A percentile compares a stretch with the other conserved stretches of the same genome.
phyloP scores from a whole-genome alignment of 1,284 basidiomycete genomes.

The Irpex rosettiformis region DNA sequence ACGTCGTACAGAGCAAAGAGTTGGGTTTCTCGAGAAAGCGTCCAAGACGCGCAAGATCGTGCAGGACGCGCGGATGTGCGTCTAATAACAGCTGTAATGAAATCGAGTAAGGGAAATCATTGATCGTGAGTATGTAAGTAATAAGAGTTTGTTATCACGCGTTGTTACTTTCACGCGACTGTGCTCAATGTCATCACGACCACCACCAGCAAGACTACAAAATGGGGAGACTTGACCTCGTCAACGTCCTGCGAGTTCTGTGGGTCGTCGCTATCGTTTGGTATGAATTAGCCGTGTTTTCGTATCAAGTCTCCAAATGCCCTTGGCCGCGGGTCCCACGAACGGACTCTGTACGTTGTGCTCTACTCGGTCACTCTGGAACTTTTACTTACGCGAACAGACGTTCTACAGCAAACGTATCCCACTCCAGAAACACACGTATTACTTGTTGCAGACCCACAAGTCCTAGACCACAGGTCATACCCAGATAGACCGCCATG shows the following conservation, averaged over 20 bases:
- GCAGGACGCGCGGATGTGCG: not conserved
- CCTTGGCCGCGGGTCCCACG: constrained; percentile 51
- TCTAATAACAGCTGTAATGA: not conserved
- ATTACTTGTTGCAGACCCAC: constrained; percentile 80
- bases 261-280: constrained; percentile 61
- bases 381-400: constrained; percentile 7
- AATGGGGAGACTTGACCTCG: constrained; percentile 12
- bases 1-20: constrained; percentile 1
- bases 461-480: constrained; percentile 66
- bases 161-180: not conserved
- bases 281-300: constrained; percentile 70
- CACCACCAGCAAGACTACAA: not conserved
- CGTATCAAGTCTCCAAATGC: constrained; percentile 46
- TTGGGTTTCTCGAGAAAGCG: constrained; percentile 6
- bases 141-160: not conserved
- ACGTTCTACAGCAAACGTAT: not conserved
- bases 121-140: not conserved
- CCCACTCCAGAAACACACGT: constrained; percentile 51
- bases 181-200: not conserved
- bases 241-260: constrained; percentile 38
- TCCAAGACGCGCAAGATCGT: constrained; percentile 6
- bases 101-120: not conserved
- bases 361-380: constrained; percentile 23
- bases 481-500: constrained; percentile 51
- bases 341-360: not conserved